Percentiles rank a stretch among this genome's conserved stretches.
phyloP scores from a whole-genome alignment of 345 rosid species.

The Cardamine chenopodiifolia region DNA sequence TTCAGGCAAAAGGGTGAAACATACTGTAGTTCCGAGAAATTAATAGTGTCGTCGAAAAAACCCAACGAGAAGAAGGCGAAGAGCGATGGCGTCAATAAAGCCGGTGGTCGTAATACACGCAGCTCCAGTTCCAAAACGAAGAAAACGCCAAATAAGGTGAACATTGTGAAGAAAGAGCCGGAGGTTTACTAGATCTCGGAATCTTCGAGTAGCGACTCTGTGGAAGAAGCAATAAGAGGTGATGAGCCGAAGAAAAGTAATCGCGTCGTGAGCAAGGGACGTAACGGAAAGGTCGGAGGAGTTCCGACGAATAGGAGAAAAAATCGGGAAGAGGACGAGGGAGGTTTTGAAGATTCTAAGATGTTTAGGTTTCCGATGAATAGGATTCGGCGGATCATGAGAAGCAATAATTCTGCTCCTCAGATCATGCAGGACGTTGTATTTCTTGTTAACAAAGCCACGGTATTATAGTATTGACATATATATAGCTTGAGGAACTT shows the following conservation, averaged over 20 bases:
- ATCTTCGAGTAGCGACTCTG: slow-evolving; percentile 34
- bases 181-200: slow-evolving; percentile 39
- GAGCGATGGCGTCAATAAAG: slow-evolving; percentile 26
- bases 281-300: not conserved
- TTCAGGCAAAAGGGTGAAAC: not conserved
- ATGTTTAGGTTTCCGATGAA: slow-evolving; percentile 65
- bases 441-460: slow-evolving; percentile 77
- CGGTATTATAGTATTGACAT: no score
- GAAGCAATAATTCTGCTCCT: slow-evolving; percentile 48
- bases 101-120: not conserved
- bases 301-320: slow-evolving; percentile 31
- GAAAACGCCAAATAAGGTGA: slow-evolving; percentile 14
- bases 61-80: slow-evolving; percentile 34
- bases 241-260: slow-evolving; percentile 29
- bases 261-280: slow-evolving; percentile 16
- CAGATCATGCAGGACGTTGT: slow-evolving; percentile 60
- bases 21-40: not conserved
- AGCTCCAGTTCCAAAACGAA: slow-evolving; percentile 19
- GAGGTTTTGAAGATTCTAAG: slow-evolving; percentile 47
- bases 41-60: slow-evolving; percentile 47
- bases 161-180: slow-evolving; percentile 11
- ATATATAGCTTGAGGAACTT: no score
- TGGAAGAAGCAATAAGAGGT: slow-evolving; percentile 9
- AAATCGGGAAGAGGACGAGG: slow-evolving; percentile 36
- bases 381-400: slow-evolving; percentile 70